phyloP scores from a whole-genome alignment of 2,329 filamentous ascomycete genomes.

The Moelleriella libera region DNA sequence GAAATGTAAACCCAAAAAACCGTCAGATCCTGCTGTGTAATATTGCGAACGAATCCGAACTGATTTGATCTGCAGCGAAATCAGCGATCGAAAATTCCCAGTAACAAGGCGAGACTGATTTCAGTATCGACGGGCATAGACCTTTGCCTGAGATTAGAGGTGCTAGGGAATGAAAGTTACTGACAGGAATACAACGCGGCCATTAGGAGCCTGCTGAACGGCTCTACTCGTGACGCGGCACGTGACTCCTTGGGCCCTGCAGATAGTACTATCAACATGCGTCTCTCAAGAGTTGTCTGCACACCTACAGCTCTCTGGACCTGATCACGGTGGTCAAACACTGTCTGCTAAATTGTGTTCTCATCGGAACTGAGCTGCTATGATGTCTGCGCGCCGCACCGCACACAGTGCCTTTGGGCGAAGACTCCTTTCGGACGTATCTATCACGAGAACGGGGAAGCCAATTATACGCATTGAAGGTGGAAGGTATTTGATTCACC shows the following conservation, averaged over 20 bases:
- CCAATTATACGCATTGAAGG: slow-evolving; percentile 80
- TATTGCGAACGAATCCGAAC: no score
- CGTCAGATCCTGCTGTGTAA: no score
- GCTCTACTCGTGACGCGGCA: not conserved
- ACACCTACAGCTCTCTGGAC: no score
- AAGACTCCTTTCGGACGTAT: slow-evolving; percentile 60
- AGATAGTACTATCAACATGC: no score
- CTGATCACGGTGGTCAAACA: not conserved
- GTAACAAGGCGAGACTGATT: no score
- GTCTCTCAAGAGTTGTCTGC: no score
- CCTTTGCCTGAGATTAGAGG: no score
- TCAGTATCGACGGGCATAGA: no score
- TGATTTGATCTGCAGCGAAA: no score
- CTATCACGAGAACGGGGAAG: slow-evolving; percentile 92
- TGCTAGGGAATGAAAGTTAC: not conserved
- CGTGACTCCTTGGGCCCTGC: not conserved
- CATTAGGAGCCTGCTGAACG: not conserved
- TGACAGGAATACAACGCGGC: not conserved
- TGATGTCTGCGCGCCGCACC: slow-evolving; percentile 37
- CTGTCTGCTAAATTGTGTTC: not conserved
- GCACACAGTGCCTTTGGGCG: slow-evolving; percentile 32
- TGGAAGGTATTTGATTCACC: slow-evolving; percentile 50
- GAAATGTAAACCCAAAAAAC: no score
- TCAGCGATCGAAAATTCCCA: no score
- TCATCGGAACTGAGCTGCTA: not conserved